phyloP scores from a whole-genome alignment of 2,329 filamentous ascomycete genomes.

The Endothia cerciana region DNA sequence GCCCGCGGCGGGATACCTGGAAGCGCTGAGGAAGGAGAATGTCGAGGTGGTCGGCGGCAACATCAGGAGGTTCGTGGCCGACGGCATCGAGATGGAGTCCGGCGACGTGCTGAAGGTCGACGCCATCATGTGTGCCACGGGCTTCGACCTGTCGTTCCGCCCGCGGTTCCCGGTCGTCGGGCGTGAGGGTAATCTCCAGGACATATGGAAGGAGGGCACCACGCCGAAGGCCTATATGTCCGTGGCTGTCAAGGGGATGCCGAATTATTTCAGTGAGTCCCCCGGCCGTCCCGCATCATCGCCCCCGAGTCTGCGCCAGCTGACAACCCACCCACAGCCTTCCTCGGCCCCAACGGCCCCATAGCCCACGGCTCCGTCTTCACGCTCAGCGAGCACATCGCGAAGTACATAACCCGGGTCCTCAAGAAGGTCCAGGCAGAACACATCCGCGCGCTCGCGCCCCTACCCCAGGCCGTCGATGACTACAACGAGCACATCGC shows the following conservation, averaged over 20 bases:
- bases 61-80: slow-evolving; percentile 50
- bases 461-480: slow-evolving; percentile 50
- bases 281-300: background rate
- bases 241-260: slow-evolving; percentile 53
- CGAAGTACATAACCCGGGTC: slow-evolving; percentile 53
- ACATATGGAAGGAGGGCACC: slow-evolving; percentile 47
- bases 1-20: slow-evolving; percentile 54
- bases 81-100: slow-evolving; percentile 52
- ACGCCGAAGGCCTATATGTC: slow-evolving; percentile 58
- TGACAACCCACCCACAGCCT: slow-evolving; percentile 40
- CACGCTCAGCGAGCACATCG: slow-evolving; percentile 55
- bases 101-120: slow-evolving; percentile 57
- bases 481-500: slow-evolving; percentile 55
- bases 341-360: slow-evolving; percentile 56
- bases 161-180: slow-evolving; percentile 56
- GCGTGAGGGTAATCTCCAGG: slow-evolving; percentile 54
- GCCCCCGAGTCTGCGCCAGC: background rate
- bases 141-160: slow-evolving; percentile 58
- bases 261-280: slow-evolving; percentile 59
- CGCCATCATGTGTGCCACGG: slow-evolving; percentile 61
- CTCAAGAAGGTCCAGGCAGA: slow-evolving; percentile 56
- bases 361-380: slow-evolving; percentile 56
- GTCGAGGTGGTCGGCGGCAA: slow-evolving; percentile 51
- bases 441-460: slow-evolving; percentile 50
- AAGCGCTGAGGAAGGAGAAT: slow-evolving; percentile 50